phyloP scores from a whole-genome alignment of 345 rosid genomes.

The Draba incana region DNA sequence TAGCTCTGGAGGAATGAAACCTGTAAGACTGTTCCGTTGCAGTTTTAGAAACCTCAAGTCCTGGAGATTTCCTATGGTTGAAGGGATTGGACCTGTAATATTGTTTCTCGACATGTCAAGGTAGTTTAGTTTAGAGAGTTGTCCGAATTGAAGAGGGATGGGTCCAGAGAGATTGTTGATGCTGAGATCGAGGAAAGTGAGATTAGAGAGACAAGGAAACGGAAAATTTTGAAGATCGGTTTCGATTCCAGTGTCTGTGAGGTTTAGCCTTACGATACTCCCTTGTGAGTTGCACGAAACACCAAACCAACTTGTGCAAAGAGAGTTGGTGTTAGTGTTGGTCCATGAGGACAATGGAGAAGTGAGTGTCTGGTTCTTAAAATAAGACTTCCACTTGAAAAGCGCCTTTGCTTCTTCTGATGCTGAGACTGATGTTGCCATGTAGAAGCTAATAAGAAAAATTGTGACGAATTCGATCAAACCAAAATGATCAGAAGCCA shows the following conservation, averaged over 20 bases:
- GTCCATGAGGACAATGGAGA: neutral
- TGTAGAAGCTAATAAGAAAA: neutral
- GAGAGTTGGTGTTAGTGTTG: neutral
- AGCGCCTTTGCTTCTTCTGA: neutral
- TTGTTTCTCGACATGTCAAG: constrained; percentile 1
- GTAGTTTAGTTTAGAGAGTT: neutral
- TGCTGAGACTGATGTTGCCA: neutral
- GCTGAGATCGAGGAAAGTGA: neutral
- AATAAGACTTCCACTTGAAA: neutral
- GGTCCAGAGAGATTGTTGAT: neutral
- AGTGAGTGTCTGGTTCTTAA: neutral
- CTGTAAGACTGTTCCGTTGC: neutral
- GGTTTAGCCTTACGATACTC: neutral
- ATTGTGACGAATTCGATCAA: neutral
- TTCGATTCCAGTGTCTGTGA: neutral
- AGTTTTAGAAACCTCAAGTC: neutral
- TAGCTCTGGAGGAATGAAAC: constrained; percentile 3
- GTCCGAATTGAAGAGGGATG: neutral
- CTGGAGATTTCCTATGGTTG: neutral
- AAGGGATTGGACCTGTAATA: neutral
- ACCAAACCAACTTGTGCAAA: neutral
- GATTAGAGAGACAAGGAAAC: neutral
- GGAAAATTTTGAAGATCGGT: neutral
- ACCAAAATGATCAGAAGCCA: neutral
- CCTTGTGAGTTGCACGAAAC: neutral